phyloP scores from a whole-genome alignment of 1,139 yeast species.

The Candida sp. region DNA sequence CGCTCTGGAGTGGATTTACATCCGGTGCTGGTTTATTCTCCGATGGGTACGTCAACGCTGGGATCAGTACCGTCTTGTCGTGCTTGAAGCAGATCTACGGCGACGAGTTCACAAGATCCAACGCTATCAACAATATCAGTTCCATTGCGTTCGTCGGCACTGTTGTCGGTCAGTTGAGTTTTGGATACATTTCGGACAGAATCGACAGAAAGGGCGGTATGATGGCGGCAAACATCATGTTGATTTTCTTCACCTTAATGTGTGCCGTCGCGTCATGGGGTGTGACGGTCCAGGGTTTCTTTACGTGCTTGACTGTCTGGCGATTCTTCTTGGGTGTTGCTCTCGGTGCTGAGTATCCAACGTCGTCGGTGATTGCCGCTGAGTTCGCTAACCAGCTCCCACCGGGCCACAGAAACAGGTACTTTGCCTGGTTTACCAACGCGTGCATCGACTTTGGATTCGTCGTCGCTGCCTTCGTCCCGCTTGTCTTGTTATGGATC shows the following conservation, averaged over 20 bases:
- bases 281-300: constrained; percentile 65
- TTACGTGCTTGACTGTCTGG: constrained; percentile 81
- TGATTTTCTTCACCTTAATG: constrained; percentile 75
- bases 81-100: constrained; percentile 73
- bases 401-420: constrained; percentile 83
- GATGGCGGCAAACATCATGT: constrained; percentile 71
- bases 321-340: constrained; percentile 88
- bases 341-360: constrained; percentile 89
- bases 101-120: constrained; percentile 56
- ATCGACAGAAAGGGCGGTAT: constrained; percentile 80
- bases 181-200: constrained; percentile 82
- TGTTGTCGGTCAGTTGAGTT: constrained; percentile 77
- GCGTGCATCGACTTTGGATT: constrained; percentile 87
- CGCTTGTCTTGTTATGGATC: constrained; percentile 85
- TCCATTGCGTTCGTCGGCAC: constrained; percentile 92
- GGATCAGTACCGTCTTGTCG: constrained; percentile 77
- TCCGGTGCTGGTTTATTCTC: constrained; percentile 92
- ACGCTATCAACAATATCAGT: constrained; percentile 76
- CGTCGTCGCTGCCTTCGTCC: constrained; percentile 83
- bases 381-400: constrained; percentile 85
- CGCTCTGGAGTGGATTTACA: constrained; percentile 74
- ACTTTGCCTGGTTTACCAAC: constrained; percentile 88
- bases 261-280: constrained; percentile 89
- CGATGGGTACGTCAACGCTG: constrained; percentile 88
- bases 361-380: constrained; percentile 92